Evolutionary conservation across 768 basidiomycete genomes (phyloP).

Genomic region (Auriscalpium orientale): DNA sequence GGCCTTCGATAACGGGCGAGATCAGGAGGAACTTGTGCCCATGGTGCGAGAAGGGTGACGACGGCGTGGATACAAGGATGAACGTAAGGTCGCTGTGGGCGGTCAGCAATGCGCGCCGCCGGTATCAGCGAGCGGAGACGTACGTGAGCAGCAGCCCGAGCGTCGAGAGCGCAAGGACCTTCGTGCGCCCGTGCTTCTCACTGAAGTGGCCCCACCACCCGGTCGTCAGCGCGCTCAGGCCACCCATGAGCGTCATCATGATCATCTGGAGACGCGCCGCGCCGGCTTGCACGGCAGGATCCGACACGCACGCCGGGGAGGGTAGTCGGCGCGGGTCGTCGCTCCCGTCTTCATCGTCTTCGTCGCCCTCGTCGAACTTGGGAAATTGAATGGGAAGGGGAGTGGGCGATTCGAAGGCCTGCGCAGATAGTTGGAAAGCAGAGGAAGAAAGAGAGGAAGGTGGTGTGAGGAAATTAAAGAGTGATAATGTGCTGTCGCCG

Average conservation of each 20-base stretch:
- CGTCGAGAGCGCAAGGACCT: constrained; percentile 58
- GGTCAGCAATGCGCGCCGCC: constrained; percentile 2
- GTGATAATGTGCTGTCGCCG: not conserved
- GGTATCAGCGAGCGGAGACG: constrained; percentile 28
- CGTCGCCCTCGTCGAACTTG: constrained; percentile 9
- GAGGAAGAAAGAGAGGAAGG: constrained; percentile 3
- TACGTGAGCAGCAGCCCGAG: constrained; percentile 70
- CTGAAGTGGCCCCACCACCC: constrained; percentile 83
- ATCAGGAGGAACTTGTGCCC: constrained; percentile 69
- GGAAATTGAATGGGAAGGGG: constrained; percentile 4
- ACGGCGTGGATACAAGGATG: constrained; percentile 66
- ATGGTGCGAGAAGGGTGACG: constrained; percentile 50
- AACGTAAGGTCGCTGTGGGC: constrained; percentile 64
- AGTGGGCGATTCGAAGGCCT: not conserved
- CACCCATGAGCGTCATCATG: constrained; percentile 70
- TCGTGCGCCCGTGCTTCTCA: constrained; percentile 69
- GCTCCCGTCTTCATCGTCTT: constrained; percentile 23
- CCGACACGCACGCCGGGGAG: constrained; percentile 32
- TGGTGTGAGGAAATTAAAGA: not conserved
- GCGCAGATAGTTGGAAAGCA: not conserved
- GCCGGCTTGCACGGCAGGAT: constrained; percentile 56
- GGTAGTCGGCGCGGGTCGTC: constrained; percentile 33
- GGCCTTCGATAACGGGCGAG: constrained; percentile 73
- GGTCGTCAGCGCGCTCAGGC: constrained; percentile 73
- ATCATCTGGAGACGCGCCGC: constrained; percentile 71